Base-by-base conservation (phyloP, 169 alveolate species). In the Blepharisma undulans region DNA sequence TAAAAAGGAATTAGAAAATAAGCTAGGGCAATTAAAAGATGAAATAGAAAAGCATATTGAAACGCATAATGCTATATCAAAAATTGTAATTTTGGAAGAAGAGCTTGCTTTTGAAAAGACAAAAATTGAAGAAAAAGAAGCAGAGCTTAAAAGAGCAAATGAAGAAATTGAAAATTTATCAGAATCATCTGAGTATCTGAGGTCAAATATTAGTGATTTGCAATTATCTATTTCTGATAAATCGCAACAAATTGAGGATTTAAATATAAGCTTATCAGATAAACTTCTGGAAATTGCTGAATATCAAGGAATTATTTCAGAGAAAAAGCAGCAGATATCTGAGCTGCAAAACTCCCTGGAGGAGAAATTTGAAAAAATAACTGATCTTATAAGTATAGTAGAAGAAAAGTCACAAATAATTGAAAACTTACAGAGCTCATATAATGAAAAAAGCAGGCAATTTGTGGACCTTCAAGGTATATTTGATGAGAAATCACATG, bases 101-200 rank as follows among this genome's bases (percentile, higher is more conserved):
- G 72, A 86, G 72, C 82, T 27, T 30, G 34, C 60, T 7, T 71
- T 60, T 30, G n/a, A 27, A 22, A 66, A 30, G 71, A 48, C 29
- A 19, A 72, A 66, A 22, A 32, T 36, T 27, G 84, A 86, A 71
- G n/a, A 71, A 21, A 32, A 32, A 72, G 91, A 61, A 22, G 22
- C n/a, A 32, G 33, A 32, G 10, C 76, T 82, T 10, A 60, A 82
- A 36, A 22, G 60, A 34, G n/a, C 76, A 8, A 21, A 36, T 21
- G 33, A 60, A 82, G 89, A 86, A 66, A 27, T 86, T 66, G 91
- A 86, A 72, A 72, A 86, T 32, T 71, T 86, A 22, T n/a, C 25
- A 29, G 91, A 86, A 19, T 19, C 80, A 21, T 71, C 30, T 16
- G 84, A 86, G 66, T 71, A 66, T 27, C 80, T 32, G 8, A 71